Base-by-base conservation (phyloP, 2,329 filamentous ascomycete species). In the Cyanodermella asteris region DNA sequence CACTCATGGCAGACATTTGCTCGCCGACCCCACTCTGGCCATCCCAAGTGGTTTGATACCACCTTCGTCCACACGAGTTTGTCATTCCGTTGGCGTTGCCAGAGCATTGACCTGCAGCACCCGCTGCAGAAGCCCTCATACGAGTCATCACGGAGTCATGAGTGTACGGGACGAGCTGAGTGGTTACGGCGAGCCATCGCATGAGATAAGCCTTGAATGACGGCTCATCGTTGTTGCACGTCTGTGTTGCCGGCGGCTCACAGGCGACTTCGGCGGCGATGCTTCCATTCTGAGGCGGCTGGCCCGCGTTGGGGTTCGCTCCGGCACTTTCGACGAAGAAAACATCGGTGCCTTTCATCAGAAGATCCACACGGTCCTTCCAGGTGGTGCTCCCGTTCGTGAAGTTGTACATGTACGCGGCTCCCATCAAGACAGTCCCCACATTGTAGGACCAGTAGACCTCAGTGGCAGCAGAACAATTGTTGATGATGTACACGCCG, bases 161-260 rank as follows among this genome's bases (percentile, higher is more conserved):
- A 3, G 61, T 61, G 36, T 57, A 67, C 0, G 66, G 65, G 0
- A 62, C 65, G 29, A 69, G 48, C 35, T 69, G 59, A 1, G 55
- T 56, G 4, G 63, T 55, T 4, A 56, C 51, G 9, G 61, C 64
- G 47, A 57, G 53, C 56, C 64, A 74, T 19, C 68, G 61, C 1
- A 59, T 49, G 5, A 72, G 51, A 38, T 69, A 72, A 7, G 64
- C 65, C 44, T 73, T 74, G 54, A 73, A 74, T 2, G 59, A 61
- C 22, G 55, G 58, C 43, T 80, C 74, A 38, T 84, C 77, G 23
- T 62, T 56, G 29, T 70, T 70, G 52, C 77, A 84, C 12, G 50
- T 58, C 13, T 44, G 41, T 3, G 40, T 47, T 33, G 50, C 41
- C 30, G 52, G 38, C 3, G 56, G 49, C 36, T 80, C 73, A 48